Evolutionary conservation across 352 stramenopile genomes (phyloP), one percentile per base, ranked within the genome.

Genomic region (Phytophthora colocasiae): DNA sequence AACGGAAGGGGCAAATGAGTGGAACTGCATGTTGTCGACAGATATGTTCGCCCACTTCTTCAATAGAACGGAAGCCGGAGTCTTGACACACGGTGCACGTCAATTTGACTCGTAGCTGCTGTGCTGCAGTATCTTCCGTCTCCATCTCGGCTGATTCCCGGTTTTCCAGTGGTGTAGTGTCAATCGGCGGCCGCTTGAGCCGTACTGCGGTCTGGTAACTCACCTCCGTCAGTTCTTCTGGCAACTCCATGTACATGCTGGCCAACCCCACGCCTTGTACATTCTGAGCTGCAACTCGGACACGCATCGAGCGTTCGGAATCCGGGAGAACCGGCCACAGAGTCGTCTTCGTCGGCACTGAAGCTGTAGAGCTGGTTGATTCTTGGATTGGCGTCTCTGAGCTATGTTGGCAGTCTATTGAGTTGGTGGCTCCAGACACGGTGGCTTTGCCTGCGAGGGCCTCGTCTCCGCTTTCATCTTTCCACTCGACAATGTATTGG

Each of bases 401-500:
- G 11, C 51, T 40, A 17, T 40, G 65, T 9, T 67, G 55, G 14
- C 57, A 70, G 15, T 53, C 29, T 11, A 63, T 65, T 49, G 70
- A 45, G 14, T 52, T 46, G n/a, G 15, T 56, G 9, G 10, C 50
- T 5, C 41, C 49, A 8, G 56, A 63, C 34, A 75, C 62, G 17
- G 69, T 48, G 1, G 68, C 57, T 32, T 65, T 73, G 26, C 68
- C 68, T 34, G 45, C 32, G 4, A 65, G 45, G 22, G 72, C 34
- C n/a, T 66, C 64, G 12, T 78, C 58, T 5, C 77, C 75, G 22
- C 52, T 69, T 36, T 88, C 79, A 22, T 88, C 80, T 29, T 79
- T 78, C 87, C 87, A 95, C 44, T 95, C 87, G 4, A 93, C 54
- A 4, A 83, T 43, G 36, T 91, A 95, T 54, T 89, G 75, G 7